Evolutionary conservation across 495 filamentous ascomycete species (phyloP).

Genomic region (Penicillium cataractarum): DNA sequence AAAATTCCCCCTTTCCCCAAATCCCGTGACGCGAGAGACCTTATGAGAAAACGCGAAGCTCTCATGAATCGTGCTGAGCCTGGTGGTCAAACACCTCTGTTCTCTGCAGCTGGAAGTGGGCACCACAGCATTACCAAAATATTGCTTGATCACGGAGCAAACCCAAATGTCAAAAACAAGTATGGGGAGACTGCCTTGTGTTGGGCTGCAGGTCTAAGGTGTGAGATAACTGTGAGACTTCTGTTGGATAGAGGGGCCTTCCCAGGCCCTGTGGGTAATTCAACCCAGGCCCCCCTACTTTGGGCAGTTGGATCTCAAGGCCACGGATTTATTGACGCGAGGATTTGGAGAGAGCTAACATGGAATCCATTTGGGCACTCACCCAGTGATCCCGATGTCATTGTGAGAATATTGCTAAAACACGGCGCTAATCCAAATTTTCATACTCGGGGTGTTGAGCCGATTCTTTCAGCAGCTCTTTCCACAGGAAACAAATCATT

Average conservation of each 20-base stretch:
- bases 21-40: too few relatives aligned
- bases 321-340: not conserved
- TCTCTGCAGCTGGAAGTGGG: not conserved
- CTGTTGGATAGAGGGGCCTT: not conserved
- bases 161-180: not conserved
- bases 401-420: not conserved
- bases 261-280: not conserved
- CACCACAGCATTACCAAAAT: not conserved
- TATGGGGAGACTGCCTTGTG: not conserved
- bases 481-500: not conserved
- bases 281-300: not conserved
- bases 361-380: not conserved
- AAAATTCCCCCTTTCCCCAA: too few relatives aligned
- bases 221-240: not conserved
- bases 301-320: not conserved
- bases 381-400: not conserved
- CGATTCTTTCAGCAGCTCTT: not conserved
- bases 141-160: not conserved
- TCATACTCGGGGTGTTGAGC: not conserved
- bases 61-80: not conserved
- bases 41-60: too few relatives aligned
- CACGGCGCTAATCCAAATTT: not conserved
- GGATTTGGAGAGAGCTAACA: not conserved
- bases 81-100: not conserved
- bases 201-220: not conserved